phyloP scores from a whole-genome alignment of 2,329 filamentous ascomycete species.

The Talaromyces sp. region DNA sequence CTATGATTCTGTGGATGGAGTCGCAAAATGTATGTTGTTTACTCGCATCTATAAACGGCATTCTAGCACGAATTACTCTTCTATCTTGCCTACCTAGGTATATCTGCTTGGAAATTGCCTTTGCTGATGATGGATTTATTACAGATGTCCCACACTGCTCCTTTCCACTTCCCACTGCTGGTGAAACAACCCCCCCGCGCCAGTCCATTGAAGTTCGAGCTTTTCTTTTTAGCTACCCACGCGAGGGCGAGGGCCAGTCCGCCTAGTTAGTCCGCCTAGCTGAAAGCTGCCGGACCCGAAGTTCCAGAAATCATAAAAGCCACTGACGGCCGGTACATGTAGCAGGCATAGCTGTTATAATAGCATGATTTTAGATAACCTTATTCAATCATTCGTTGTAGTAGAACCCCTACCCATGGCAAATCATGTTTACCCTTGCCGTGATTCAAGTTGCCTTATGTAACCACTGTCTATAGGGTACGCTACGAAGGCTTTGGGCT shows the following conservation, averaged over 20 bases:
- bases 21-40: neutral
- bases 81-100: neutral
- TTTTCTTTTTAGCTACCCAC: conserved; percentile 1
- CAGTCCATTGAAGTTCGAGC: conserved; percentile 1
- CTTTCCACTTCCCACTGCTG: neutral
- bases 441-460: too few species aligned
- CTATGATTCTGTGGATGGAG: neutral
- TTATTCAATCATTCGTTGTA: too few species aligned
- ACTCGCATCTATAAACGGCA: neutral
- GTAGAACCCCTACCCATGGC: too few species aligned
- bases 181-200: neutral
- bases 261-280: neutral
- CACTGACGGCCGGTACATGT: neutral
- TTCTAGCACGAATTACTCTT: neutral
- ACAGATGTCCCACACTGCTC: conserved; percentile 1
- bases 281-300: neutral
- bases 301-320: neutral
- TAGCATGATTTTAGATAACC: too few species aligned
- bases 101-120: neutral
- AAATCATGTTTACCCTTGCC: too few species aligned
- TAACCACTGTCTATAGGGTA: too few species aligned
- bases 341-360: too few species aligned
- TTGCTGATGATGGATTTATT: neutral
- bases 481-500: too few species aligned
- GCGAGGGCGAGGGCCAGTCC: neutral